These are phyloP conservation scores for Bipolaris oryzae DNA, from an alignment of 2,329 filamentous ascomycete genomes.

Conservation along the genomic window DNA sequence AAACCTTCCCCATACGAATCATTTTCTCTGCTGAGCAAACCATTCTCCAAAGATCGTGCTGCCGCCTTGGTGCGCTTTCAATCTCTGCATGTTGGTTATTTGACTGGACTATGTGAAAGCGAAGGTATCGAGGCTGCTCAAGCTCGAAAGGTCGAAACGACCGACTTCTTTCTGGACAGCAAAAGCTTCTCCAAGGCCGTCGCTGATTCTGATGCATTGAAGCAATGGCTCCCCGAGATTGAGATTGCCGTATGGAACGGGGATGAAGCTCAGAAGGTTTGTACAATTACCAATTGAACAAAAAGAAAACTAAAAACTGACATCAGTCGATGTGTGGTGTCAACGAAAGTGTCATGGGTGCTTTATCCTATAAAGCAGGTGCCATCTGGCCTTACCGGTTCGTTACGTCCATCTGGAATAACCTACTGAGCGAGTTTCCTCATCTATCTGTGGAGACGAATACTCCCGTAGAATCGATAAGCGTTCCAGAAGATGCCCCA, in stretches of 20 bases:
- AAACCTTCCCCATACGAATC: constrained; percentile 16
- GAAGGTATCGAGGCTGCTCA: constrained; percentile 16
- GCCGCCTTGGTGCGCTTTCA: constrained; percentile 16
- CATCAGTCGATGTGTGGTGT: constrained; percentile 13
- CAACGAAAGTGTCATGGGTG: constrained; percentile 21
- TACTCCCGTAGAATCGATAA: constrained; percentile 30
- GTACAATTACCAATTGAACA: background rate
- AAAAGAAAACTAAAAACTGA: background rate
- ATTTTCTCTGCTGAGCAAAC: constrained; percentile 16
- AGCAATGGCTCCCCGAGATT: constrained; percentile 2
- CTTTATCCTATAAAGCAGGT: constrained; percentile 40
- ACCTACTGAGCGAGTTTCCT: constrained; percentile 18
- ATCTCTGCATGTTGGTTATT: constrained; percentile 5
- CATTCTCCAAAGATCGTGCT: constrained; percentile 15
- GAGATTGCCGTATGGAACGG: background rate
- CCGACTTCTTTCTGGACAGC: constrained; percentile 15
- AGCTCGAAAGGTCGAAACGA: constrained; percentile 17
- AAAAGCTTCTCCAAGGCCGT: constrained; percentile 7
- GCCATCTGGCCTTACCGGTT: constrained; percentile 27
- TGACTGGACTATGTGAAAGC: constrained; percentile 9
- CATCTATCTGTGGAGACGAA: constrained; percentile 6
- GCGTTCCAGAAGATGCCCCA: constrained; percentile 27
- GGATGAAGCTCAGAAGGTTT: constrained; percentile 2
- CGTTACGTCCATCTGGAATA: constrained; percentile 15
- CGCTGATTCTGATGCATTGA: background rate